Base-by-base conservation (phyloP, 1,284 basidiomycete species). In the Pisolithus thermaeus region DNA sequence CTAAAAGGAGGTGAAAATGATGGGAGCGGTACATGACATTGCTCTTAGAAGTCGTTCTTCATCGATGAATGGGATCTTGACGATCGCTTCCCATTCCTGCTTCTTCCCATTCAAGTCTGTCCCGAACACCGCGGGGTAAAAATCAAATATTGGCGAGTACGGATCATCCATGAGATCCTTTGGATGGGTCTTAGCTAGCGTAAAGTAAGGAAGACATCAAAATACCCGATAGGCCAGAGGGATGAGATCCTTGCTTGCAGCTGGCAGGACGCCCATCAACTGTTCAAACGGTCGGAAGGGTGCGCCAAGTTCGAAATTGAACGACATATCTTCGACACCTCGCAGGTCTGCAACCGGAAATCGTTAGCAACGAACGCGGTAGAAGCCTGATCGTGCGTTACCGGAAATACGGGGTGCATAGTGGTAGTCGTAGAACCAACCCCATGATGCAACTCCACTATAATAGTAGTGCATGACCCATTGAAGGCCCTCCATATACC, bases 381-480 rank as follows among this genome's bases (percentile, higher is more conserved):
- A 16, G 47, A 32, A 18, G 39, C 7, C 23, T 4, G n/a, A 18
- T 25, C 53, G 4, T 22, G 46, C 3, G 23, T 53, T 58, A 92
- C 92, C 93, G 39, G 91, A 92, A 57, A 97, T 95, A 47, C 92
- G 83, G 14, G 94, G 96, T 0, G 96, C 90, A 69, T 97, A 99
- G 69, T 99, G 96, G 68, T 97, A 98, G 66, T 95, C 77, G 73
- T 98, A 99, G 75, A 97, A 99, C 97, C 97, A 99, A 25, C 92
- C 83, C 96, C 96, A 99, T 5, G 92, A 95, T 2, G 92, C 90
- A 14, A 97, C 94, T 35, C 96, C 96, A 58, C 90, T 85, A 71
- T 98, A 98, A 70, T 99, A 99, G 71, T 99, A 99, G 67, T 94
- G 90, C 83, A 99, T 88, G 30, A 99, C 93, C 97, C 96, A 99